Base-by-base conservation (phyloP, 2,329 filamentous ascomycete species). In the Blastomyces emzantsi region DNA sequence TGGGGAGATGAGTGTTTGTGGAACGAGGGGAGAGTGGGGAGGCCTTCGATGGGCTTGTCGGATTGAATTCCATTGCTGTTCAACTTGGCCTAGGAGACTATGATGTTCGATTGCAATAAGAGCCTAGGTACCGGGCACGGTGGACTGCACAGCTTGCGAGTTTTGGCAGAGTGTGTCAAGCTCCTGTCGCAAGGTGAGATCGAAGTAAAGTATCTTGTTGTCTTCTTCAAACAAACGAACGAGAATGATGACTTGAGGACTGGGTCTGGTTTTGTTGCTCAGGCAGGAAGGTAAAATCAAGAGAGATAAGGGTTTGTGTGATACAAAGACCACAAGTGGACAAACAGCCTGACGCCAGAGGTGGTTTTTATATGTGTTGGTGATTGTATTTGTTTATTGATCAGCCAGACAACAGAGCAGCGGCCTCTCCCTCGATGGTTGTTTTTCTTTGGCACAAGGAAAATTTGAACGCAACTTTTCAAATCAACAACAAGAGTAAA, bases 11-110 rank as follows among this genome's bases (percentile, higher is more conserved):
- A 76, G 75, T 78, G 70, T 78, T 78, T 66, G 76, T 77, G 28
- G 76, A 71, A 63, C 76, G 76, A 67, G 75, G 73, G 57, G 73
- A 69, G 62, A 78, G 73, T 60, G 76, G 76, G 60, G 74, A 71
- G 15, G 69, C 60, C 66, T 73, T 68, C 15, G 61, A 49, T 22
- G 67, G 64, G 59, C 64, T 65, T 47, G 33, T 51, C 19, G 61
- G 68, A 15, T 52, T 56, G 19, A 59, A 66, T 68, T 75, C 73
- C 74, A 75, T 75, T 69, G 43, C 69, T 60, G 30, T 56, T 41
- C 41, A 28, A 30, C 30, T 36, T 54, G 25, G 28, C 17, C 36
- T 39, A 9, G 36, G 36, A 39, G 36, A 9, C 9, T 54, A 58
- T 28, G n/a, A 25, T 5, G 22, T 36, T 33, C 19, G 52, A 8